phyloP scores from a whole-genome alignment of 2,329 filamentous ascomycete species.

The Helminthosporium solani region DNA sequence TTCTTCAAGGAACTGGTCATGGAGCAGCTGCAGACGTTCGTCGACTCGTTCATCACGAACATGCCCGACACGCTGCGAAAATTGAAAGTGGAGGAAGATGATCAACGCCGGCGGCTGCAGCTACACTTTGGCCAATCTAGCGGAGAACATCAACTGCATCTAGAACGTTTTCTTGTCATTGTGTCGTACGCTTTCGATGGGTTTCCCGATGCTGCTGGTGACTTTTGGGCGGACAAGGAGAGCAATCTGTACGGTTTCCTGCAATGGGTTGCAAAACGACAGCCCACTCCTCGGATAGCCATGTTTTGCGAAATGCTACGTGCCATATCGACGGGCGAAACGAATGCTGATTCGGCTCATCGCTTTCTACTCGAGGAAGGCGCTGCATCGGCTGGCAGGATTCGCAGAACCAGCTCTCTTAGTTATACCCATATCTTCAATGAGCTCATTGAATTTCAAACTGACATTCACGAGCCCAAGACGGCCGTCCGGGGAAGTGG shows the following conservation, averaged over 20 bases:
- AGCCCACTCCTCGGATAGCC: slow-evolving; percentile 92
- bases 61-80: slow-evolving; percentile 88
- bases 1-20: slow-evolving; percentile 74
- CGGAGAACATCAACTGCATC: slow-evolving; percentile 55
- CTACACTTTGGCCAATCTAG: slow-evolving; percentile 51
- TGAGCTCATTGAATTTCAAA: slow-evolving; percentile 82
- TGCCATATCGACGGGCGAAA: slow-evolving; percentile 77
- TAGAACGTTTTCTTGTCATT: slow-evolving; percentile 89
- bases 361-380: slow-evolving; percentile 87
- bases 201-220: slow-evolving; percentile 77
- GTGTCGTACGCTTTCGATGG: slow-evolving; percentile 90
- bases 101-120: slow-evolving; percentile 62
- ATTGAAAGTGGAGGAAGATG: slow-evolving; percentile 84
- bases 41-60: slow-evolving; percentile 91
- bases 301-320: slow-evolving; percentile 97
- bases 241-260: slow-evolving; percentile 93
- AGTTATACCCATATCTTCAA: slow-evolving; percentile 93
- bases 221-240: slow-evolving; percentile 90
- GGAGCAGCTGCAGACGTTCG: slow-evolving; percentile 80
- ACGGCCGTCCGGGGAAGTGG: slow-evolving; percentile 60
- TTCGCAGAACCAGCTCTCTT: slow-evolving; percentile 78
- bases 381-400: slow-evolving; percentile 66
- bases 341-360: slow-evolving; percentile 82
- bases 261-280: slow-evolving; percentile 92
- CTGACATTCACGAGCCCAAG: slow-evolving; percentile 71